Conservation (phyloP, 129 eudicot species). For the Apium graveolens region DNA sequence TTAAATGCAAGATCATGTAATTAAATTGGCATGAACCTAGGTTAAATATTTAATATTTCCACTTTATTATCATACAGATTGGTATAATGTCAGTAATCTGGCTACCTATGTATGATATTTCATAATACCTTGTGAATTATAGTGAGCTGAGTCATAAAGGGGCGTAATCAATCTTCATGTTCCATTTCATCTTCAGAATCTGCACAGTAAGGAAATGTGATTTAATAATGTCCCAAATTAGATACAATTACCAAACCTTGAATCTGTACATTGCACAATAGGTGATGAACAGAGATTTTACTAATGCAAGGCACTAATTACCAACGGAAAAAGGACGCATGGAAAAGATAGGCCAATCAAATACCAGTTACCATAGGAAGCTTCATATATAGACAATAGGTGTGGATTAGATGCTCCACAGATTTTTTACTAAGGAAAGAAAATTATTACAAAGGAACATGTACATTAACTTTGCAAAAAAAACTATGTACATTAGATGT, state of each 20-base stretch:
- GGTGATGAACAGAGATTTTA: no score
- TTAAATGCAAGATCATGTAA: no score
- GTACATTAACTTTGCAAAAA: no score
- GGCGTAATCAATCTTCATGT: conserved; percentile 67
- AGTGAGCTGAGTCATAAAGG: not conserved
- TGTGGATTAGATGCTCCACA: not conserved
- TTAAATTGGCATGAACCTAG: no score
- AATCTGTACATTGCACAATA: no score
- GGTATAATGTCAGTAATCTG: no score
- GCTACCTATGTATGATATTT: not conserved
- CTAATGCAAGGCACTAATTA: not conserved
- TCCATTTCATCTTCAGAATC: conserved; percentile 81
- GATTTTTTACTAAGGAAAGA: not conserved
- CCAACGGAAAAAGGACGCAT: not conserved
- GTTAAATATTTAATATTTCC: no score
- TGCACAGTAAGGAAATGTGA: conserved; percentile 16
- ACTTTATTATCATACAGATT: not conserved
- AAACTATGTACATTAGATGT: not conserved
- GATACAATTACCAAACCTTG: not conserved
- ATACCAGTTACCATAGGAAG: no score
- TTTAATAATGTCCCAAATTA: not conserved
- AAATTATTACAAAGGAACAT: not conserved
- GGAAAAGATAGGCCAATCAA: not conserved
- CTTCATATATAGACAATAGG: no score
- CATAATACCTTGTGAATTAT: conserved; percentile 9